phyloP scores from a whole-genome alignment of 2,329 filamentous ascomycete genomes.

The Clonostachys rhizophaga region DNA sequence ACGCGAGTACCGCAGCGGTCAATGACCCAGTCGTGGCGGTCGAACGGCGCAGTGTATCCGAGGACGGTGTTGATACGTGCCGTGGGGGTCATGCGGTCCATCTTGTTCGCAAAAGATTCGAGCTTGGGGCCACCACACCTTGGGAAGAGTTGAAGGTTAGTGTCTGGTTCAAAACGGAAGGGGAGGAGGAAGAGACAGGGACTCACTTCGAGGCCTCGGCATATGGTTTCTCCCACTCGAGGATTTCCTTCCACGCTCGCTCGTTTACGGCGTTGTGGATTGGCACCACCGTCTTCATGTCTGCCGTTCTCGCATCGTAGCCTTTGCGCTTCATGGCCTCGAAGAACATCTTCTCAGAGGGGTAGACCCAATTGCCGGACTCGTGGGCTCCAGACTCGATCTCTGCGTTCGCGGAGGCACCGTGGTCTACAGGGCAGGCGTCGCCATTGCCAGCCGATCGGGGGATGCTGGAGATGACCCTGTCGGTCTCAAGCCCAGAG shows the following conservation, averaged over 20 bases:
- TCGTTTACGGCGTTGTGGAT: constrained; percentile 99
- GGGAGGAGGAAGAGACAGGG: neutral
- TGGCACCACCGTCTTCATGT: constrained; percentile 90
- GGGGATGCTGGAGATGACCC: constrained; percentile 77
- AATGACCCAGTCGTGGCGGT: constrained; percentile 95
- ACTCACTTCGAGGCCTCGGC: constrained; percentile 49
- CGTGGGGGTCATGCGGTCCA: constrained; percentile 67
- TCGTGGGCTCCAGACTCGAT: constrained; percentile 68
- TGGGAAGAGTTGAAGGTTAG: constrained; percentile 5
- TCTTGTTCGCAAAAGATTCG: constrained; percentile 76
- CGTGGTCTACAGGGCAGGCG: constrained; percentile 31
- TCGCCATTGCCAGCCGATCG: constrained; percentile 41
- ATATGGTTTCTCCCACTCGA: constrained; percentile 77
- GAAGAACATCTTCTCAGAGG: constrained; percentile 96
- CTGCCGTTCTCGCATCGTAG: constrained; percentile 62
- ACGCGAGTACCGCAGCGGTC: constrained; percentile 82
- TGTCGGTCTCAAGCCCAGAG: constrained; percentile 52
- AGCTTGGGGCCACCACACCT: constrained; percentile 72
- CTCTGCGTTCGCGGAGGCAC: constrained; percentile 65
- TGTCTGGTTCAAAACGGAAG: too few relatives aligned
- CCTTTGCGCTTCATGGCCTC: constrained; percentile 93
- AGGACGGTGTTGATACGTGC: constrained; percentile 78
- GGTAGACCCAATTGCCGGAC: constrained; percentile 94
- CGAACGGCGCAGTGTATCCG: constrained; percentile 90
- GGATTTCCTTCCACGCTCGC: constrained; percentile 89